Conservation (phyloP, 768 basidiomycete species). For the Agaricus blazei region DNA sequence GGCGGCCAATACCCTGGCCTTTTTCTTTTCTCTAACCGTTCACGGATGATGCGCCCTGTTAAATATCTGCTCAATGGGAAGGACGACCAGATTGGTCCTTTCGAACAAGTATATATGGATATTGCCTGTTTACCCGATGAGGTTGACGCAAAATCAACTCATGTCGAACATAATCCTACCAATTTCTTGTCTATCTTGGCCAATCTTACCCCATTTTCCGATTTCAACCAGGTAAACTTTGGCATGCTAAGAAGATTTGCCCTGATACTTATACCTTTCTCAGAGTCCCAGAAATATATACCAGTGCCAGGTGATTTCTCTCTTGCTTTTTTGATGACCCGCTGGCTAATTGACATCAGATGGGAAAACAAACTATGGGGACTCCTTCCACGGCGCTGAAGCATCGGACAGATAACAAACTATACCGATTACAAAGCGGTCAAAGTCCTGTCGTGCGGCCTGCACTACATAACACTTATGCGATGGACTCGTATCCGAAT, state of each 20-base stretch:
- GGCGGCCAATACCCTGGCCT: slow-evolving; percentile 97
- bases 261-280: slow-evolving; percentile 7
- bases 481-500: slow-evolving; percentile 98
- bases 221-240: slow-evolving; percentile 88
- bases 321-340: slow-evolving; percentile 7
- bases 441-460: slow-evolving; percentile 96
- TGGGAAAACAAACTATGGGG: slow-evolving; percentile 99
- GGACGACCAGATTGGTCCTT: slow-evolving; percentile 89
- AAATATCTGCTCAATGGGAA: slow-evolving; percentile 83
- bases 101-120: slow-evolving; percentile 99
- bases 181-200: slow-evolving; percentile 96
- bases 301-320: slow-evolving; percentile 70
- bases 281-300: slow-evolving; percentile 90
- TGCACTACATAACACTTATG: slow-evolving; percentile 85
- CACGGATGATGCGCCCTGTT: slow-evolving; percentile 98
- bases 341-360: slow-evolving; percentile 40
- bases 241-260: slow-evolving; percentile 3
- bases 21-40: slow-evolving; percentile 80
- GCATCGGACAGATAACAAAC: slow-evolving; percentile 96
- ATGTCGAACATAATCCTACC: slow-evolving; percentile 92
- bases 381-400: slow-evolving; percentile 90
- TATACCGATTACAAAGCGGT: slow-evolving; percentile 92
- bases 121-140: slow-evolving; percentile 90
- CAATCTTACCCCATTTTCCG: slow-evolving; percentile 97
- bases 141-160: slow-evolving; percentile 73